Evolutionary conservation across 345 rosid species (phyloP), one percentile per base, ranked within the genome.

Genomic region (Hibiscus mutabilis): DNA sequence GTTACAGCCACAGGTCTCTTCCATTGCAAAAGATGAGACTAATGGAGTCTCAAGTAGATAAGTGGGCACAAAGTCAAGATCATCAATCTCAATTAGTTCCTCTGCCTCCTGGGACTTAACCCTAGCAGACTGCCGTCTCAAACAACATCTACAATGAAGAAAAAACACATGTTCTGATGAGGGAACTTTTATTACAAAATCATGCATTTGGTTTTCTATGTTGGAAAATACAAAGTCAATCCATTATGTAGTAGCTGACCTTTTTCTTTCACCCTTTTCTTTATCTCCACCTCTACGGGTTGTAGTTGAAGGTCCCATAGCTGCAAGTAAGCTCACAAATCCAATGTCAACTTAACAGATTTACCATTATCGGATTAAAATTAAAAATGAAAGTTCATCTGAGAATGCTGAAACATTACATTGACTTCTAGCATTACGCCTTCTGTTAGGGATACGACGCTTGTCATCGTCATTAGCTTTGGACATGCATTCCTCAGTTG

Each of bases 31-130:
- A 29, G 73, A 56, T 24, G 74, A 51, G 59, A 24, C 70, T 70
- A 68, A 73, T 37, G 74, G 76, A 47, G 22, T 68, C 13, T 75
- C 80, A 10, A 59, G 77, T 25, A 61, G 73, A 29, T 58, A 80
- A 58, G 14, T 53, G 65, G 31, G 63, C 4, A 76, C 70, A 10
- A 68, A 57, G 31, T 24, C 73, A 29, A 77, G 75, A 55, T 83
- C 91, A 71, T 88, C 87, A 4, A 86, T 84, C 79, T 92, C 96
- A 57, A 87, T 86, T 65, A 87, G 77, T 76, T 90, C 81, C 75
- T 82, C 90, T 0, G 60, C 27, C 15, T 76, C 77, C 15, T 82
- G 81, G 60, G 87, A 79, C 74, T 73, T 82, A 72, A 86, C 82
- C 78, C 81, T 84, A 9, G 84, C 85, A 31, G 96, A 85, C 72